Base-by-base conservation (phyloP, 2,329 filamentous ascomycete species). In the Aspergillus sergii region DNA sequence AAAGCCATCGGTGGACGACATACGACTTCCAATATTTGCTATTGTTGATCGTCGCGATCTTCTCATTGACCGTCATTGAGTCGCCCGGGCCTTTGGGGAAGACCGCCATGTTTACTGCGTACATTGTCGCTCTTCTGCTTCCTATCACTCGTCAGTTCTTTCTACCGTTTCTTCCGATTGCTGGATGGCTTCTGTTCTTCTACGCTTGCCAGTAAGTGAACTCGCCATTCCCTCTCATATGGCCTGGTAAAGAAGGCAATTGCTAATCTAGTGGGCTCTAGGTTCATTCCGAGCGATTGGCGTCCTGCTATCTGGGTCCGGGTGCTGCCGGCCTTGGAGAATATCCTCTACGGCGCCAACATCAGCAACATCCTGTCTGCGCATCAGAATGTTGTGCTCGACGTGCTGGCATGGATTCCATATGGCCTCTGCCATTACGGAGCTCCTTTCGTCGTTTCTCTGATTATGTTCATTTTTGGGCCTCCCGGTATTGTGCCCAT, bases 221-320 rank as follows among this genome's bases (percentile, higher is more conserved):
- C 55, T 53, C 46, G 57, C 48, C 19, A 23, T 46, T 34, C 53
- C 19, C 21, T 34, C 30, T 9, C 5, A 8, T 9, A 14, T 53
- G 45, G 41, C 12, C 32, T 26, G 2, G 12, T 19, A 12, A 14
- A 30, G 41, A 39, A 51, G 26, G 56, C 45, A 34, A 57, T 59
- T 14, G 56, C 73, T 76, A 58, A 76, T 57, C 19, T 23, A 12
- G 58, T 39, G 21, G n/a, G 61, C 26, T 54, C 32, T 63, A 96
- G 93, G 74, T 97, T 96, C 81, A 94, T 97, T 71, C 91, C 93
- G 43, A 87, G 89, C 69, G 91, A 94, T 74, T 95, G 93, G 82
- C 89, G 94, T 69, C 94, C 94, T 64, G 91, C 93, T 66, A 97
- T 97, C 72, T 97, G 93, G 92, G 94, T 97, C 69, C 93, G 94